Percentiles rank a stretch among this genome's conserved stretches.
These are phyloP conservation scores for Russula sp. DNA, from an alignment of 768 basidiomycete species.

Conservation along the genomic window DNA sequence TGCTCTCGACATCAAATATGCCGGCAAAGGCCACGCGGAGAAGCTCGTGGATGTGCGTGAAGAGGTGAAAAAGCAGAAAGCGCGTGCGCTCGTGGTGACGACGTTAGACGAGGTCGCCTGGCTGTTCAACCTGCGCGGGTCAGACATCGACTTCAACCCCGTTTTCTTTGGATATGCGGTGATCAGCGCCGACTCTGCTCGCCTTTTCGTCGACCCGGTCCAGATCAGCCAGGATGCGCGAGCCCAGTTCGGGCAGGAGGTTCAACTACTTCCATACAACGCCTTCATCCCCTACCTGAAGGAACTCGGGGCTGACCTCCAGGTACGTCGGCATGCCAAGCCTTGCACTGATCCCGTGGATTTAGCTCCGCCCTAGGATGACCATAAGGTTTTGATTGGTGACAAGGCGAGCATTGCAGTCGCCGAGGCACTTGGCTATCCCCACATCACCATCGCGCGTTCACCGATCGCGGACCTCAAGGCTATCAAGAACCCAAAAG, in stretches of 20 bases:
- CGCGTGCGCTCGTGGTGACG: conserved; percentile 72
- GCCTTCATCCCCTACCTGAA: conserved; percentile 58
- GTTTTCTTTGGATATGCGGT: conserved; percentile 93
- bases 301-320: conserved; percentile 35
- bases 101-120: conserved; percentile 94
- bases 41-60: conserved; percentile 66
- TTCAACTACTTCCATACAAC: conserved; percentile 67
- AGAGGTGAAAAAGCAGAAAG: conserved; percentile 53
- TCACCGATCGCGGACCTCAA: conserved; percentile 79
- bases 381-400: conserved; percentile 68
- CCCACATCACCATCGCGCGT: conserved; percentile 49
- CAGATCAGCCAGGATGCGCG: conserved; percentile 45
- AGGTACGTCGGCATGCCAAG: not conserved
- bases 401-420: conserved; percentile 77
- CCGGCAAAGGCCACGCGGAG: conserved; percentile 55
- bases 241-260: conserved; percentile 45
- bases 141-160: conserved; percentile 87
- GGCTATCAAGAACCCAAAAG: conserved; percentile 70
- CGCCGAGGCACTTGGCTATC: conserved; percentile 71
- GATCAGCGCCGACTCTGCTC: conserved; percentile 47
- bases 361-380: not conserved
- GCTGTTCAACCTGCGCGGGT: conserved; percentile 88
- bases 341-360: not conserved
- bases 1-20: conserved; percentile 63
- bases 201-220: conserved; percentile 59